phyloP scores from a whole-genome alignment of 306 rosid species.

The Purshia tridentata region DNA sequence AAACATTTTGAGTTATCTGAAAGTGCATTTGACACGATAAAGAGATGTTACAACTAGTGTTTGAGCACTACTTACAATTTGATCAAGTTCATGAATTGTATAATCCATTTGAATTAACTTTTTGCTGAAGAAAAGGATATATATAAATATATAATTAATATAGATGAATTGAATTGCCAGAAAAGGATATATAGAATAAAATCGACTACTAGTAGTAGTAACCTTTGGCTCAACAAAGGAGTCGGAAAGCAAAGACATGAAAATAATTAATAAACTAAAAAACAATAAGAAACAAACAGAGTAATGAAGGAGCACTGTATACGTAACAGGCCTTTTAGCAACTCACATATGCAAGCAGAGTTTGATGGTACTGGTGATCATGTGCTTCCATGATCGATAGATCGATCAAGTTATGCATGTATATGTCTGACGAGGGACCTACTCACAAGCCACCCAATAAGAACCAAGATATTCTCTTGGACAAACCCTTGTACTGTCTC shows the following conservation, averaged over 20 bases:
- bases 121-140: not conserved
- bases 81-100: not conserved
- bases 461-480: slow-evolving; percentile 41
- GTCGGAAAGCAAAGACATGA: too few species aligned
- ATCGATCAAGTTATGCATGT: slow-evolving; percentile 25
- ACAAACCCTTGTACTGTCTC: slow-evolving; percentile 34
- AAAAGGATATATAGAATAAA: too few species aligned
- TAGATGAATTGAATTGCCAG: too few species aligned
- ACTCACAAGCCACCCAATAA: slow-evolving; percentile 56
- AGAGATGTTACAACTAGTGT: too few species aligned
- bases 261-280: not conserved
- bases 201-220: too few species aligned
- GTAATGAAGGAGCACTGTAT: slow-evolving; percentile 13
- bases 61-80: too few species aligned
- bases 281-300: not conserved
- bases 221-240: too few species aligned
- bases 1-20: too few species aligned
- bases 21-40: too few species aligned
- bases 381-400: slow-evolving; percentile 65
- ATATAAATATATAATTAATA: too few species aligned
- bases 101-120: not conserved
- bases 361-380: slow-evolving; percentile 27
- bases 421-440: slow-evolving; percentile 45
- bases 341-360: too few species aligned
- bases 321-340: slow-evolving; percentile 24